A percentile compares a stretch with the other conserved stretches of the same genome.
phyloP scores from a whole-genome alignment of 108 stramenopile genomes.

The Pelagomonas calceolata region DNA sequence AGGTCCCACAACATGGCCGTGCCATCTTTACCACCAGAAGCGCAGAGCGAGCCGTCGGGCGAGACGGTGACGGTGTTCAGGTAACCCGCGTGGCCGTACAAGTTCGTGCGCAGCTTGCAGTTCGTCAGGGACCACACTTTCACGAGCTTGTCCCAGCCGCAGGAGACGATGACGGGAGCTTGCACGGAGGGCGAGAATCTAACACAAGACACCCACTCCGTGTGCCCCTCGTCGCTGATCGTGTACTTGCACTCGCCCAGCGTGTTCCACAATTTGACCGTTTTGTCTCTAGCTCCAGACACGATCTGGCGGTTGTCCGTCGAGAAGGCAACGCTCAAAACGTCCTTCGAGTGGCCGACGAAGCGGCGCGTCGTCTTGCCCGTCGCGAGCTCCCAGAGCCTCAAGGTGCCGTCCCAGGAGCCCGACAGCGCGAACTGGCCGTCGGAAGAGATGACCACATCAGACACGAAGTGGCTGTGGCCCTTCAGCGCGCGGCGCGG shows the following conservation, averaged over 20 bases:
- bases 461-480: slow-evolving; percentile 97
- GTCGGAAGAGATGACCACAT: slow-evolving; percentile 89
- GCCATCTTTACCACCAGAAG: slow-evolving; percentile 98
- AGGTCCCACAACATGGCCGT: slow-evolving; percentile 99
- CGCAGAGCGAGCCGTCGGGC: slow-evolving; percentile 97
- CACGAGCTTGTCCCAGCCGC: slow-evolving; percentile 98
- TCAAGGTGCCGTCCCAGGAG: slow-evolving; percentile 94
- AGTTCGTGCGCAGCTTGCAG: slow-evolving; percentile 96
- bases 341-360: slow-evolving; percentile 98
- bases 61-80: slow-evolving; percentile 99
- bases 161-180: slow-evolving; percentile 91
- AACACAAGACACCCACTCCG: slow-evolving; percentile 99
- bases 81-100: slow-evolving; percentile 98
- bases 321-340: slow-evolving; percentile 92
- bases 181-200: slow-evolving; percentile 87
- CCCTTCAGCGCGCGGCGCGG: slow-evolving; percentile 90
- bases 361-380: slow-evolving; percentile 96
- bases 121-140: slow-evolving; percentile 98
- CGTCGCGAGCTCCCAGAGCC: slow-evolving; percentile 93
- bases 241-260: slow-evolving; percentile 95
- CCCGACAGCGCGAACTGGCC: slow-evolving; percentile 94
- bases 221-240: slow-evolving; percentile 83
- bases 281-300: slow-evolving; percentile 89
- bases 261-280: slow-evolving; percentile 99
- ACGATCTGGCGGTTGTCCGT: slow-evolving; percentile 99